Conservation (phyloP, 257 asterid species). For the Solanum sejunctum region DNA sequence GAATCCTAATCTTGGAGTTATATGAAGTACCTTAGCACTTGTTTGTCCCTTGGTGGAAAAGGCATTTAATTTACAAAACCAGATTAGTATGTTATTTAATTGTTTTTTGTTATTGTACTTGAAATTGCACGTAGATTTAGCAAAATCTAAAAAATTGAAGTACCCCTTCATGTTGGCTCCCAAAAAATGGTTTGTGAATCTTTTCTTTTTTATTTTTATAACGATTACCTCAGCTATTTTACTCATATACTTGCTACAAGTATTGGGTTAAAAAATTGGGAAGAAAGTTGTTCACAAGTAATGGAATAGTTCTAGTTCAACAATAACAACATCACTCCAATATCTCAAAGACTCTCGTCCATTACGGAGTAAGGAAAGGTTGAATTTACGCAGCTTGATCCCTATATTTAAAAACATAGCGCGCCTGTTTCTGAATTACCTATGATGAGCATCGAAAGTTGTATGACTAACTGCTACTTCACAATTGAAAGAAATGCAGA, state of each 20-base stretch:
- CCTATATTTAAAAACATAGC: too few species aligned
- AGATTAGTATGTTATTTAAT: not conserved
- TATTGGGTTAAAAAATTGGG: not conserved
- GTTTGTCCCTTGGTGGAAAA: not conserved
- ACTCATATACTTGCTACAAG: not conserved
- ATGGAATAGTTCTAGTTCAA: not conserved
- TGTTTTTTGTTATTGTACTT: not conserved
- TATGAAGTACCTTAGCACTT: not conserved
- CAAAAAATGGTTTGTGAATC: not conserved
- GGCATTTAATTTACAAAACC: not conserved
- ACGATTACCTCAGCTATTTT: not conserved
- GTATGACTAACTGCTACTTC: too few species aligned
- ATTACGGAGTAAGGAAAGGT: too few species aligned
- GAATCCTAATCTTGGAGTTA: not conserved
- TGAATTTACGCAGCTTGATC: too few species aligned
- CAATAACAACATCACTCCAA: too few species aligned
- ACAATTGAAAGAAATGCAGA: too few species aligned
- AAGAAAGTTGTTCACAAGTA: not conserved
- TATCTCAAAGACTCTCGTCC: too few species aligned
- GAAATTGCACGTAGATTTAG: not conserved
- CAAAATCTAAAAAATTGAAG: not conserved
- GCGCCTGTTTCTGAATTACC: too few species aligned
- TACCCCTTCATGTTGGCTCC: not conserved
- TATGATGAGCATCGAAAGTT: too few species aligned
- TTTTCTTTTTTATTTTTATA: not conserved